Evolutionary conservation across 1,139 yeast genomes (phyloP), one percentile per base, ranked within the genome.

Genomic region (Candida sp.): DNA sequence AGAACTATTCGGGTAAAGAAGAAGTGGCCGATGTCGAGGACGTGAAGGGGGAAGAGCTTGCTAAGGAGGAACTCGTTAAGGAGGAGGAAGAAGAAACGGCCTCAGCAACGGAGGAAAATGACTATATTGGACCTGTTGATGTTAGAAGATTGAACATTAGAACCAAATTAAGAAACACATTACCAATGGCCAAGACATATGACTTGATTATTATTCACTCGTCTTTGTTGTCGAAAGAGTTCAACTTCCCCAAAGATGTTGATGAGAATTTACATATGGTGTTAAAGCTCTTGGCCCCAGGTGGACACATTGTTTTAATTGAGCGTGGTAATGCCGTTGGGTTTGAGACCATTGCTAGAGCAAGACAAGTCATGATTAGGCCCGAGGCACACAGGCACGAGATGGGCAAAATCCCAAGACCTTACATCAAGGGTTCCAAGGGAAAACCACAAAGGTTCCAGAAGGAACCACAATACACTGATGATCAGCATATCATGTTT

Each of bases 291-390:
- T 70, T 92, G 43, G 79, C 83, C 9, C 97, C 97, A 0, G 83
- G 83, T 11, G 99, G 98, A 0, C 86, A 86, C 53, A 68, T 93
- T 22, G 85, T 91, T 1, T 68, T 94, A 6, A 73, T 93, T 3
- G 98, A 94, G 70, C 78, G 98, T 57, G 99, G 99, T 2, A 90
- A 89, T 51, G 90, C 98, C 0, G 68, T 86, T 35, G 98, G 98
- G 0, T 91, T 91, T 63, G 98, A 94, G 68, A 79, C 86, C 5
- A 80, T 92, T 54, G 96, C 97, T 0, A 78, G 97, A 51, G 98
- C 98, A 1, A 79, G 99, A 61, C 97, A 94, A 67, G 68, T 90
- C 7, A 84, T 92, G 84, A 73, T 94, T 25, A 81, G 98, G 56
- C 97, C 98, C 0, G 96, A 90, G 61, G 80, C 84, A 5, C 77